Base-by-base conservation (phyloP, 148 eudicot genomes). In the Vaccinium vitisidaea region DNA sequence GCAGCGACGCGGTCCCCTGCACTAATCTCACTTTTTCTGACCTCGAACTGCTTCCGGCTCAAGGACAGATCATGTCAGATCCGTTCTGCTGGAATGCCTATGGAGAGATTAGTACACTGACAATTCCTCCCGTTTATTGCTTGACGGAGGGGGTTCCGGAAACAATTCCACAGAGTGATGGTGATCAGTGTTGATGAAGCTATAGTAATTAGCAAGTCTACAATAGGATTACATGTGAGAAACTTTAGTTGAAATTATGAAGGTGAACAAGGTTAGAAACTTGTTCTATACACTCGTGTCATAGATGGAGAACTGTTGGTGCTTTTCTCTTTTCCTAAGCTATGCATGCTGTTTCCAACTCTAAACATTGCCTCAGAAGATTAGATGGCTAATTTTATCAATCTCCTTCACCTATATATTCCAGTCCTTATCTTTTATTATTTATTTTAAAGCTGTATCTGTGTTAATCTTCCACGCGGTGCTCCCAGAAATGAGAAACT, bases 71-170 rank as follows among this genome's bases (percentile, higher is more conserved):
- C 21, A 80, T 83, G 13, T 19, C 71, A 76, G 88, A 89, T 23
- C 93, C 98, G 0, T 87, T 91, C 70, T 95, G 98, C 75, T 95
- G 98, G 98, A 94, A 92, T 86, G 97, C 95, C 2, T 95, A 92
- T 69, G 98, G 98, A 52, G 87, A 27, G 86, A 56, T 83, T 32
- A 85, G 84, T 36, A 84, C 87, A 3, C 56, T 88, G 25, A 82
- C 77, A 0, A 80, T 86, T 80, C 94, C 95, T 4, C 94, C 94
- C 3, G 87, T 91, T 10, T 84, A 86, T 86, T 95, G 98, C 87
- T 88, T 95, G 92, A 84, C 90, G 77, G 94, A 91, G 36, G 98
- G 97, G 10, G 43, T 50, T 32, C 96, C 98, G 1, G 50, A 74
- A 11, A 86, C 84, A 1, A 54, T 90, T 23, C 88, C 88, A 0